A percentile compares a stretch with the other conserved stretches of the same genome.
phyloP scores from a whole-genome alignment of 331 rosid species.

The Phaseolus coccineus region DNA sequence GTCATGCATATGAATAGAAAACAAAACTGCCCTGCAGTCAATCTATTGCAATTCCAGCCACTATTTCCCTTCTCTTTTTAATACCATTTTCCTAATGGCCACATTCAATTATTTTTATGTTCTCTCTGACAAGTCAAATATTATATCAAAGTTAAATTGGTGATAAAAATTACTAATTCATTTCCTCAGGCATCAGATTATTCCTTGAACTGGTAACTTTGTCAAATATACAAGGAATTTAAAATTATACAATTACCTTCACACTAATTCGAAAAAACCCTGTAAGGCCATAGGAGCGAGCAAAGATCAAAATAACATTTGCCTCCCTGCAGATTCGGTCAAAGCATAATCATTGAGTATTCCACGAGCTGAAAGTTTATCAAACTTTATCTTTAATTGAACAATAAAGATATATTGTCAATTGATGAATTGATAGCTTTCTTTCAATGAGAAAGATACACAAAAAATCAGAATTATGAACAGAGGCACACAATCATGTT shows the following conservation, averaged over 20 bases:
- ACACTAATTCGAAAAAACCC: slow-evolving; percentile 93
- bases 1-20: slow-evolving; percentile 25
- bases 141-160: slow-evolving; percentile 3
- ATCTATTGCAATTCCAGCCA: slow-evolving; percentile 36
- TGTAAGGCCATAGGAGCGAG: slow-evolving; percentile 97
- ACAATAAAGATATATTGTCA: slow-evolving; percentile 4
- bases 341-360: slow-evolving; percentile 82
- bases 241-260: slow-evolving; percentile 61
- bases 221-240: not conserved
- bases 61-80: slow-evolving; percentile 33
- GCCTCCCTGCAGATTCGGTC: slow-evolving; percentile 87
- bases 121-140: slow-evolving; percentile 5
- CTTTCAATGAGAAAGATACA: slow-evolving; percentile 16
- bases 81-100: slow-evolving; percentile 22
- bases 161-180: slow-evolving; percentile 24
- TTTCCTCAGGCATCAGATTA: slow-evolving; percentile 15
- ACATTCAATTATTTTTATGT: not conserved
- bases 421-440: slow-evolving; percentile 22
- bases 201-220: slow-evolving; percentile 22
- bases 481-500: slow-evolving; percentile 11
- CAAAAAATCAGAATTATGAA: slow-evolving; percentile 20
- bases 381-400: not conserved
- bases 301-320: slow-evolving; percentile 78
- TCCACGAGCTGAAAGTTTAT: slow-evolving; percentile 75
- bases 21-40: slow-evolving; percentile 31